These are phyloP conservation scores for Macrolepiota albuminosa DNA, from an alignment of 768 basidiomycete genomes.

Conservation along the genomic window DNA sequence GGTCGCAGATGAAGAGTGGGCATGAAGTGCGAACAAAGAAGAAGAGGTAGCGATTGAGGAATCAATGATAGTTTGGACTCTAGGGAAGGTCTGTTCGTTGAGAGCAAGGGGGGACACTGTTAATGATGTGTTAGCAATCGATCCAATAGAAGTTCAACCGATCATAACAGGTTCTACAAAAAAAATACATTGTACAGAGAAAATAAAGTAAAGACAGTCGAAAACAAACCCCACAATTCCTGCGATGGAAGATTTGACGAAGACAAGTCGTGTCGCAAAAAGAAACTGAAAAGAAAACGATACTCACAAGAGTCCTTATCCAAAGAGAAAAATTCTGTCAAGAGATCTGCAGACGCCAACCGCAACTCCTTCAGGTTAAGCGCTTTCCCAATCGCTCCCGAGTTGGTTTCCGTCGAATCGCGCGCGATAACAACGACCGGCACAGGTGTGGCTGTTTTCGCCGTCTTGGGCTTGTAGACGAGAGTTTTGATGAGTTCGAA, in stretches of 20 bases:
- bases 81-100: conserved; percentile 58
- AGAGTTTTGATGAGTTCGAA: conserved; percentile 84
- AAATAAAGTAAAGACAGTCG: not conserved
- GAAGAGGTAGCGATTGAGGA: conserved; percentile 67
- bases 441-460: conserved; percentile 80
- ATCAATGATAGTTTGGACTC: conserved; percentile 74
- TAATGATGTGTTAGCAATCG: conserved; percentile 5
- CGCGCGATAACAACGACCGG: conserved; percentile 86
- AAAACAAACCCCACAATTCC: not conserved
- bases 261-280: not conserved
- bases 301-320: conserved; percentile 81
- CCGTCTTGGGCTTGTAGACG: conserved; percentile 94
- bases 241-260: not conserved
- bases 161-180: not conserved
- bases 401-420: conserved; percentile 81
- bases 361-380: conserved; percentile 84
- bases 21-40: conserved; percentile 70
- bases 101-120: conserved; percentile 82
- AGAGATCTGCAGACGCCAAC: conserved; percentile 79
- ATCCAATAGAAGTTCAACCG: conserved; percentile 13
- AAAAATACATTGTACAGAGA: not conserved
- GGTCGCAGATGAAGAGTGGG: conserved; percentile 64
- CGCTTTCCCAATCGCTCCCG: conserved; percentile 71
- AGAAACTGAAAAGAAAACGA: not conserved
- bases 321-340: conserved; percentile 78